Evolutionary conservation across 2,329 filamentous ascomycete species (phyloP).

Genomic region (Fusarium succisae): DNA sequence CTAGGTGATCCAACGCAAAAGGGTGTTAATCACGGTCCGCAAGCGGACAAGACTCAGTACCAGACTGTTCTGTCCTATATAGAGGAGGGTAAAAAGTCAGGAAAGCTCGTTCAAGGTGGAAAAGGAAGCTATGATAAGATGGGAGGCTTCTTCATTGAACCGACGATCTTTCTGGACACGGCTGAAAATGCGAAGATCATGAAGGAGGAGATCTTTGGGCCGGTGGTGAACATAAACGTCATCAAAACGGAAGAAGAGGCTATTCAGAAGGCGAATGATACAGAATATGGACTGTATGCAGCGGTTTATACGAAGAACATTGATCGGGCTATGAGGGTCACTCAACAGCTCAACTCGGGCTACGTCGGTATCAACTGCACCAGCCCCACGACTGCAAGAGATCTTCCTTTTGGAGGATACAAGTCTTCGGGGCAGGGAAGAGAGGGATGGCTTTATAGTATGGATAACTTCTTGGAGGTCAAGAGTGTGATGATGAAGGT

Average conservation of each 20-base stretch:
- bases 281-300: constrained; percentile 64
- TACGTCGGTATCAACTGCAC: constrained; percentile 67
- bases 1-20: constrained; percentile 1
- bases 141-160: constrained; percentile 27
- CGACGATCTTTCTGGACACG: constrained; percentile 34
- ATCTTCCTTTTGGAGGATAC: constrained; percentile 33
- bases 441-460: constrained; percentile 23
- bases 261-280: constrained; percentile 51
- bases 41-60: constrained; percentile 27
- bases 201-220: constrained; percentile 71
- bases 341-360: constrained; percentile 65
- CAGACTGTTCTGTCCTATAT: constrained; percentile 20
- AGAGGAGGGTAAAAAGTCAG: constrained; percentile 22
- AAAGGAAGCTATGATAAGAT: constrained; percentile 4
- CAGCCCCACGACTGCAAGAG: constrained; percentile 31
- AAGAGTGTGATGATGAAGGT: constrained; percentile 39
- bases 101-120: constrained; percentile 14
- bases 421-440: constrained; percentile 23
- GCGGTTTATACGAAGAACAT: constrained; percentile 67
- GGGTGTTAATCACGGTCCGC: constrained; percentile 21
- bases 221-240: constrained; percentile 66
- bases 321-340: constrained; percentile 54
- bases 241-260: constrained; percentile 49
- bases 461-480: constrained; percentile 35
- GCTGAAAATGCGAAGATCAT: constrained; percentile 55